Evolutionary conservation across 805 yeast species (phyloP), one percentile per base, ranked within the genome.

Genomic region (Myxozyma mucilagina): DNA sequence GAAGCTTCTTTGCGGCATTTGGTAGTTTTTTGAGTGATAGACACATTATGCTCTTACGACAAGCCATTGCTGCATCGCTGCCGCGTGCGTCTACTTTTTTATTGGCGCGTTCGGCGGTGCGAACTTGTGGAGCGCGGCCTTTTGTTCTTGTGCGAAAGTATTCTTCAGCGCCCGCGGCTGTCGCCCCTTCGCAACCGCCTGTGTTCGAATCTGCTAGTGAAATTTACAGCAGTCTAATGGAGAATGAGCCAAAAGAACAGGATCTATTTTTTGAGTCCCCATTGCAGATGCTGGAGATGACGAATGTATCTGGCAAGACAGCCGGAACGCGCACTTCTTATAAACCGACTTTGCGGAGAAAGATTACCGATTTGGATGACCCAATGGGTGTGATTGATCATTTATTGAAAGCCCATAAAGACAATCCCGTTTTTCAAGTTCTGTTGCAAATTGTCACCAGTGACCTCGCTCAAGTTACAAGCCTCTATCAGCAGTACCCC

Each of bases 371-470:
- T 16, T 16, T 34, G 31, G 20, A 14, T 4, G 52, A 48, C 10
- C 41, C 52, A 6, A 16, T 31, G 11, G 24, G 9, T n/a, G 9
- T 35, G 13, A 11, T 48, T 10, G 14, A n/a, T 14, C 43, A 48
- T 10, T 16, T 48, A 5, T 14, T 34, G 13, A 16, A 31, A 34
- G 52, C 10, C 13, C 41, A 48, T 16, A 11, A 35, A 16, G 31
- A 48, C 42, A 48, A 35, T 34, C 52, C 52, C 8, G 41, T 34
- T 11, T 48, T 48, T n/a, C 31, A 18, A n/a, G 24, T 36, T 8
- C 14, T 48, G 52, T 4, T 56, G 44, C 39, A 49, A 20, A 34
- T 38, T 14, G 51, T 48, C n/a, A 34, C 42, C 16, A 36, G 54
- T 5, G 59, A 50, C 41, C 31, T 36, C 39, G 31, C 32, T 14